Percentiles rank a stretch among this genome's conserved stretches.
Evolutionary conservation across 1,284 basidiomycete species (phyloP).

Genomic region (Singerocomus inundabilis): DNA sequence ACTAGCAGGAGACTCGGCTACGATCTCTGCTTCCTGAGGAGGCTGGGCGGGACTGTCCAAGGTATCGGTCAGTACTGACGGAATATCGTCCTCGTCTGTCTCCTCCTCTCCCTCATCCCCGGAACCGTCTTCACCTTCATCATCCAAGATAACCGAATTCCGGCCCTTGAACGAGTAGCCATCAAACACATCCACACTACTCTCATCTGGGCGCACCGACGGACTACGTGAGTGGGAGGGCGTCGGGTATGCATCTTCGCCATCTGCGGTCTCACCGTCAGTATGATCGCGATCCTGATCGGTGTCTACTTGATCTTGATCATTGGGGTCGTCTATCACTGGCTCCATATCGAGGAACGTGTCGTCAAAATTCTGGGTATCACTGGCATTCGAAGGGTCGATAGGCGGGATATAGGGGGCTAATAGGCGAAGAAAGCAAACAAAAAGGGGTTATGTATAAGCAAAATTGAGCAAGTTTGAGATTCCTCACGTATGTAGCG

Average conservation of each 20-base stretch:
- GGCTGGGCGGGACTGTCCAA: slow-evolving; percentile 24
- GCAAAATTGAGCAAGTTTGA: slow-evolving; percentile 5
- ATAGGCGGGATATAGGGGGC: slow-evolving; percentile 97
- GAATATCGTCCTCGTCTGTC: slow-evolving; percentile 40
- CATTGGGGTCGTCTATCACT: slow-evolving; percentile 72
- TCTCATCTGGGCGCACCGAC: slow-evolving; percentile 54
- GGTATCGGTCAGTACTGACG: slow-evolving; percentile 19
- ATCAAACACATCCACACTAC: slow-evolving; percentile 71
- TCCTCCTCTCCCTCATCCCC: slow-evolving; percentile 43
- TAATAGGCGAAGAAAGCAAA: slow-evolving; percentile 33
- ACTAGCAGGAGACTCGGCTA: slow-evolving; percentile 25
- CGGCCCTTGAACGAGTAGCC: slow-evolving; percentile 87
- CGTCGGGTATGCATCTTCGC: slow-evolving; percentile 66
- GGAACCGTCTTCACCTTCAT: slow-evolving; percentile 49
- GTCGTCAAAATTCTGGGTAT: slow-evolving; percentile 98
- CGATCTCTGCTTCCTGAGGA: slow-evolving; percentile 26
- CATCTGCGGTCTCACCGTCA: slow-evolving; percentile 69
- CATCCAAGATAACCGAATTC: slow-evolving; percentile 73
- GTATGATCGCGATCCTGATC: slow-evolving; percentile 61
- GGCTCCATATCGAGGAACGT: slow-evolving; percentile 95
- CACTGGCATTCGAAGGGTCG: slow-evolving; percentile 89
- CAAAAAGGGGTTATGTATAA: slow-evolving; percentile 15
- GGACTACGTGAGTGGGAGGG: slow-evolving; percentile 73
- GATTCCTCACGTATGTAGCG: slow-evolving; percentile 79
- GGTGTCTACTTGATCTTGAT: slow-evolving; percentile 57